Conservation (phyloP, 2,329 filamentous ascomycete species). For the Fonsecaea erecta region DNA sequence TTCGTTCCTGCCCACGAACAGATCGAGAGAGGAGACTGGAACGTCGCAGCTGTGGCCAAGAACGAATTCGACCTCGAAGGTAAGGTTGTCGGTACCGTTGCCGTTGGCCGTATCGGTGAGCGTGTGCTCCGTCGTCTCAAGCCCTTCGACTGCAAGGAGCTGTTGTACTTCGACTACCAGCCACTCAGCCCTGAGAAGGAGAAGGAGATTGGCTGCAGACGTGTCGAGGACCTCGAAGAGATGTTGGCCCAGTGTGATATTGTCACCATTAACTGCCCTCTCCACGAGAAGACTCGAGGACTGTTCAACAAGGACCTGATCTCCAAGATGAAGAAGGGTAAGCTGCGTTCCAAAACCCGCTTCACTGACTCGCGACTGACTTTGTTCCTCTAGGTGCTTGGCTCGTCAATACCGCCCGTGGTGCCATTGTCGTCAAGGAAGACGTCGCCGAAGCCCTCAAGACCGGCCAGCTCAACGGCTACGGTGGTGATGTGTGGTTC, state of each 20-base stretch:
- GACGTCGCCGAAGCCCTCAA: conserved; percentile 94
- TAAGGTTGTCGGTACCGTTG: conserved; percentile 98
- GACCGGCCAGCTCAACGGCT: conserved; percentile 70
- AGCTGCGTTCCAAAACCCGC: conserved; percentile 38
- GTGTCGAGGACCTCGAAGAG: conserved; percentile 88
- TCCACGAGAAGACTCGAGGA: conserved; percentile 96
- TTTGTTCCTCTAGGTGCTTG: conserved; percentile 69
- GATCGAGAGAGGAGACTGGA: conserved; percentile 86
- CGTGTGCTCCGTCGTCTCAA: conserved; percentile 94
- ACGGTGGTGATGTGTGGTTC: conserved; percentile 73
- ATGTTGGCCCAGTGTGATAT: conserved; percentile 93
- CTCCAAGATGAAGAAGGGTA: conserved; percentile 97
- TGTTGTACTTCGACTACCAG: conserved; percentile 99
- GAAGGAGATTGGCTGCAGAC: conserved; percentile 92
- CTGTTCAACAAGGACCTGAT: conserved; percentile 99
- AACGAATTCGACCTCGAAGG: conserved; percentile 96
- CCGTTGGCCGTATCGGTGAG: conserved; percentile 96
- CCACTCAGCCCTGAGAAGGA: conserved; percentile 82
- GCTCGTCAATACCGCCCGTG: conserved; percentile 98
- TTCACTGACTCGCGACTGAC: background rate
- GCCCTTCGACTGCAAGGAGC: conserved; percentile 99
- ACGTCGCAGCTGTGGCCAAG: conserved; percentile 95
- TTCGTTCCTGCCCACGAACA: conserved; percentile 97
- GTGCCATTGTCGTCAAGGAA: conserved; percentile 99
- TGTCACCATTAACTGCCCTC: conserved; percentile 98